Percentiles rank a stretch among this genome's conserved stretches.
Evolutionary conservation across 208 protist species (phyloP).

Genomic region (Polymyxa betae): DNA sequence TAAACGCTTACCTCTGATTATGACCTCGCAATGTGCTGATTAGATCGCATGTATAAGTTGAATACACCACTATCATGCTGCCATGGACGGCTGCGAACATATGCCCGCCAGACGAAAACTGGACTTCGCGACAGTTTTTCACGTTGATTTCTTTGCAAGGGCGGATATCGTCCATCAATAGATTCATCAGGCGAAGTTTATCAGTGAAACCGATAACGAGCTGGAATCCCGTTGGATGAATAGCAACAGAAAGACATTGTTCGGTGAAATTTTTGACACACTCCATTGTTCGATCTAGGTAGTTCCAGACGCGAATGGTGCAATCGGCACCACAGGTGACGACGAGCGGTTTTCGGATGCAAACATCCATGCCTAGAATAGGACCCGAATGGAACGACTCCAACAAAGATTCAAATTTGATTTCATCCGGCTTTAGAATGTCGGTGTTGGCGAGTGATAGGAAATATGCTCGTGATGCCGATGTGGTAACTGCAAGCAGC

Average conservation of each 20-base stretch:
- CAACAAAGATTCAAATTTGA: slow-evolving; percentile 81
- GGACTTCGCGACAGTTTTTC: slow-evolving; percentile 81
- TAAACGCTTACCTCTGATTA: too few species aligned
- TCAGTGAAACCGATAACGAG: slow-evolving; percentile 90
- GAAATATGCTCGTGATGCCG: slow-evolving; percentile 26
- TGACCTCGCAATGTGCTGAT: slow-evolving; percentile 90
- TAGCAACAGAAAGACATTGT: slow-evolving; percentile 86
- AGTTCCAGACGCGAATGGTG: slow-evolving; percentile 87
- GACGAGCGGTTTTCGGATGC: slow-evolving; percentile 88
- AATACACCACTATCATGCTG: slow-evolving; percentile 91
- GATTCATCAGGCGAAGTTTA: slow-evolving; percentile 90
- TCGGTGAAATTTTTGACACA: slow-evolving; percentile 84
- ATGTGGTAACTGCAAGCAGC: neutral
- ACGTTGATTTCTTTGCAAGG: slow-evolving; percentile 89
- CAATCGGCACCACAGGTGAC: slow-evolving; percentile 86
- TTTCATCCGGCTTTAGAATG: slow-evolving; percentile 46
- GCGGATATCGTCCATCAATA: slow-evolving; percentile 90
- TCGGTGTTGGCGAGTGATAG: slow-evolving; percentile 51
- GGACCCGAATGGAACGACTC: slow-evolving; percentile 81
- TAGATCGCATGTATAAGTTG: slow-evolving; percentile 85
- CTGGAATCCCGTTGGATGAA: slow-evolving; percentile 92
- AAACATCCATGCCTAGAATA: slow-evolving; percentile 82
- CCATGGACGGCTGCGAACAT: slow-evolving; percentile 91
- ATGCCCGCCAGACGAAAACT: slow-evolving; percentile 91
- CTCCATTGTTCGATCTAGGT: slow-evolving; percentile 87